Base-by-base conservation (phyloP, 1,284 basidiomycete species). In the Ganoderma multipileum region DNA sequence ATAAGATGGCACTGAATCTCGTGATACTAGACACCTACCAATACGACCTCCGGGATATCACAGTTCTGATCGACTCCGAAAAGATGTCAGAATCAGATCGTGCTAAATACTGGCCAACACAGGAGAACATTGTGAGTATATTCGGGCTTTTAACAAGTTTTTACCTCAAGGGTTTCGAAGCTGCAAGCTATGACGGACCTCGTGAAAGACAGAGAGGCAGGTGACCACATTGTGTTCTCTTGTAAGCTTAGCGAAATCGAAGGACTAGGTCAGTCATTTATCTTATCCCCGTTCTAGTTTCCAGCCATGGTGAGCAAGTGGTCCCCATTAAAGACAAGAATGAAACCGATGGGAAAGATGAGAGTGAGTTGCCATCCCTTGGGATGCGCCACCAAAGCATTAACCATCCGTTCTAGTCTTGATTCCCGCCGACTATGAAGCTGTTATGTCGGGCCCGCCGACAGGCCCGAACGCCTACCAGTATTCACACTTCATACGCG, bases 251-350 rank as follows among this genome's bases (percentile, higher is more conserved):
- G 5, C 14, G 20, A 16, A 38, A 14, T 9, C 36, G 23, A 1
- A 11, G 16, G 20, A 6, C 18, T n/a, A n/a, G n/a, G n/a, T n/a
- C n/a, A n/a, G n/a, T n/a, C n/a, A n/a, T n/a, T n/a, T n/a, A n/a
- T n/a, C n/a, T n/a, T n/a, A n/a, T n/a, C n/a, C n/a, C n/a, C n/a
- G 33, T 16, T 20, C 1, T 39, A 77, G 76, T 75, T 58, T 74
- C 75, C 50, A 75, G 76, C 2, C 76, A 77, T 66, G 75, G 75
- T 11, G 61, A 52, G 3, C 75, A 77, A 52, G 57, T 71, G 2
- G 36, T 23, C 2, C 28, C 59, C 5, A 69, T 60, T 30, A 26
- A 42, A 9, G 64, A 72, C 26, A 60, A 58, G 16, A 61, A 62
- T 1, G 76, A 77, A 36, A 68, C 63, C 1, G 76, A 76, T 54